A percentile compares a stretch with the other conserved stretches of the same genome.
phyloP scores from a whole-genome alignment of 352 stramenopile genomes.

The Pythium vanterpoolii region DNA sequence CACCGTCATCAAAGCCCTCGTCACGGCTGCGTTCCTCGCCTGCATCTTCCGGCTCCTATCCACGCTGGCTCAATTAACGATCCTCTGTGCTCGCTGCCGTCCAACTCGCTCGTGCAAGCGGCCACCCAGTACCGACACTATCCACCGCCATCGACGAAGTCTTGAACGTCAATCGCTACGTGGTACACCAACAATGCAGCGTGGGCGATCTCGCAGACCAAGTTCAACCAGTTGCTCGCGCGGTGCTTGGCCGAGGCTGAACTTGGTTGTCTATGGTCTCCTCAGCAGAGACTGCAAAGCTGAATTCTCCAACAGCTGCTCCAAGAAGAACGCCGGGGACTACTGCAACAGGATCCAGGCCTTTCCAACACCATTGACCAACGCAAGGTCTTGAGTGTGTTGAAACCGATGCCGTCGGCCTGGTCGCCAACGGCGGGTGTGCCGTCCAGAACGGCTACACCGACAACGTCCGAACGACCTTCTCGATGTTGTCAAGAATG shows the following conservation, averaged over 20 bases:
- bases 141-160: neutral
- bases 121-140: neutral
- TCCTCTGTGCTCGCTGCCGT: neutral
- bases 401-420: constrained; percentile 61
- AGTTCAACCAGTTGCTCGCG: constrained; percentile 21
- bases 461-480: constrained; percentile 38
- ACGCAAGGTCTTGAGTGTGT: constrained; percentile 63
- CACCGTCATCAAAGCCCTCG: neutral
- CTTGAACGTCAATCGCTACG: constrained; percentile 29
- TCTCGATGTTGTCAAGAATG: constrained; percentile 41
- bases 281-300: constrained; percentile 69
- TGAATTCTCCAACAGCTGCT: constrained; percentile 7
- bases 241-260: constrained; percentile 36
- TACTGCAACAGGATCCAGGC: constrained; percentile 45
- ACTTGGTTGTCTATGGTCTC: constrained; percentile 63
- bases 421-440: constrained; percentile 45
- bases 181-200: constrained; percentile 57
- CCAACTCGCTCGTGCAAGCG: neutral
- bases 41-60: neutral
- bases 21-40: neutral
- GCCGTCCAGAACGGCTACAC: constrained; percentile 35
- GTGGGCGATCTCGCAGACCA: constrained; percentile 13
- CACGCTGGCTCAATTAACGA: neutral
- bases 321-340: constrained; percentile 31
- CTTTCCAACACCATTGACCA: constrained; percentile 36